phyloP scores from a whole-genome alignment of 345 rosid species.

The Acer negundo region DNA sequence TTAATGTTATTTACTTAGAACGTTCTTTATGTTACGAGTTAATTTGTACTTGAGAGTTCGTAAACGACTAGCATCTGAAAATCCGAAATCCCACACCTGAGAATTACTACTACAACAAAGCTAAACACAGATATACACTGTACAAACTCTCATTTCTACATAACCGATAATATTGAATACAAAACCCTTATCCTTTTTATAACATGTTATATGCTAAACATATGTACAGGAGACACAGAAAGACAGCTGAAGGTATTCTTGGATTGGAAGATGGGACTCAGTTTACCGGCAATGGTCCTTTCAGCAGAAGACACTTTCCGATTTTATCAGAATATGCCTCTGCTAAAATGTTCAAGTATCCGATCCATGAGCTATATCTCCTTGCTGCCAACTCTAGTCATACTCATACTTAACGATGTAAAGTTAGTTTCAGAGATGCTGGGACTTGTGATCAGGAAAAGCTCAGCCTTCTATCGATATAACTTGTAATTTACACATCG shows the following conservation, averaged over 20 bases:
- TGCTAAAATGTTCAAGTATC: background rate
- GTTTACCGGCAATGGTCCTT: background rate
- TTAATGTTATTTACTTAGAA: too few species aligned
- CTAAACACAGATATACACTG: background rate
- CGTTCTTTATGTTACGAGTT: background rate
- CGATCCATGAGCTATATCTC: background rate
- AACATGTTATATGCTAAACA: background rate
- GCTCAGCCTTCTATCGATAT: slow-evolving; percentile 5
- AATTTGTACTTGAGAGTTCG: background rate
- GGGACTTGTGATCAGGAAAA: background rate
- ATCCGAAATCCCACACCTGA: background rate
- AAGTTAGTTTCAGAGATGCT: background rate
- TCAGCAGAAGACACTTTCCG: slow-evolving; percentile 4
- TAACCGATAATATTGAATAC: background rate
- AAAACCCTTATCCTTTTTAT: background rate
- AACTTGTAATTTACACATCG: slow-evolving; percentile 11
- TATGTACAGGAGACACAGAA: background rate
- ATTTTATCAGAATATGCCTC: background rate
- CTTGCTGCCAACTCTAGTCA: slow-evolving; percentile 11
- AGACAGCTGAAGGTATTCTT: background rate
- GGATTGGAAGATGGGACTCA: background rate
- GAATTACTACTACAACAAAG: too few species aligned
- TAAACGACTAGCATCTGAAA: background rate
- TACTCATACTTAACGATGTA: background rate
- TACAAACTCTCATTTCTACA: slow-evolving; percentile 4